Evolutionary conservation across 306 rosid species (phyloP).

Genomic region (Fragaria iinumae): DNA sequence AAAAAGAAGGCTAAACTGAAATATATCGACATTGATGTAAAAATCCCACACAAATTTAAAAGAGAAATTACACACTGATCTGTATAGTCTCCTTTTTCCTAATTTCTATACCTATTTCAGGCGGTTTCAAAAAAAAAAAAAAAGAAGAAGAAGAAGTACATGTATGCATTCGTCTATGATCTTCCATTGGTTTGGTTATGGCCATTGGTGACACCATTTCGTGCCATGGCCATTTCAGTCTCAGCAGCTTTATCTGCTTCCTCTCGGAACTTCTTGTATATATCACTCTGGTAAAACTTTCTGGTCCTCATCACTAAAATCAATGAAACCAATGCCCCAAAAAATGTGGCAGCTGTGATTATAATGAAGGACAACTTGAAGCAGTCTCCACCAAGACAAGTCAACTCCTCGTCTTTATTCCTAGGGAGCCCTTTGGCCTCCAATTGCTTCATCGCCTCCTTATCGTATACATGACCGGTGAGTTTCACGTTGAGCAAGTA

Average conservation of each 20-base stretch:
- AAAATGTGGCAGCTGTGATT: conserved; percentile 35
- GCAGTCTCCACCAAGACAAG: conserved; percentile 36
- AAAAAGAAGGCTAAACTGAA: not conserved
- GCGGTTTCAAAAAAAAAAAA: not conserved
- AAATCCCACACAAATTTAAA: not conserved
- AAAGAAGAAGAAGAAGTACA: not conserved
- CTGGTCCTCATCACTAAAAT: conserved; percentile 45
- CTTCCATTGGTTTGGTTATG: conserved; percentile 7
- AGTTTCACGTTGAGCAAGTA: conserved; percentile 42
- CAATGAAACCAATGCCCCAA: conserved; percentile 36
- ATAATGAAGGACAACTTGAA: conserved; percentile 41
- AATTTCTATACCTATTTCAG: not conserved
- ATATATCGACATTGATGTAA: not conserved
- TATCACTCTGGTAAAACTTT: conserved; percentile 50
- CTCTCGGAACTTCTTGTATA: conserved; percentile 43
- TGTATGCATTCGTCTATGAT: not conserved
- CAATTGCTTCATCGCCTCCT: conserved; percentile 38
- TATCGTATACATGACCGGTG: conserved; percentile 44
- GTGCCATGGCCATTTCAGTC: conserved; percentile 17
- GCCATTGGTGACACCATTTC: conserved; percentile 14
- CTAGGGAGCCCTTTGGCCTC: not conserved
- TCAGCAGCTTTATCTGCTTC: conserved; percentile 10
- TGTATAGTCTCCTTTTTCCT: not conserved
- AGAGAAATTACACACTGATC: not conserved
- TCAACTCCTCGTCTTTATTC: conserved; percentile 13